Evolutionary conservation across 2,329 filamentous ascomycete genomes (phyloP).

Genomic region (Xylariaceae sp.): DNA sequence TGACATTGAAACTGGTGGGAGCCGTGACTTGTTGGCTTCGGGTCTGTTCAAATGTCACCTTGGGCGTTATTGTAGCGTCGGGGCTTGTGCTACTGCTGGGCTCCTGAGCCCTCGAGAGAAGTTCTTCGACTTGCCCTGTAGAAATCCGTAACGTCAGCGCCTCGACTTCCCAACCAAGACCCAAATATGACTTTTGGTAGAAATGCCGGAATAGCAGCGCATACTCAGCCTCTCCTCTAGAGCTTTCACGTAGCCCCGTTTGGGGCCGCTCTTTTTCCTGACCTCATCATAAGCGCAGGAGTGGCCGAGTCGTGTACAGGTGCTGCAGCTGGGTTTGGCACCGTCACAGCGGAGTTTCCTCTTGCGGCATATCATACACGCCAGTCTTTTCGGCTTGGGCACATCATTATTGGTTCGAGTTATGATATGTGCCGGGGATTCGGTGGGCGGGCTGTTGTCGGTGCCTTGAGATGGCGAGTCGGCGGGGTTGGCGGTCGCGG

Average conservation of each 20-base stretch:
- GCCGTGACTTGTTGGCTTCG: slow-evolving; percentile 34
- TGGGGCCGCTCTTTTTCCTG: slow-evolving; percentile 89
- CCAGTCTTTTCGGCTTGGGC: slow-evolving; percentile 84
- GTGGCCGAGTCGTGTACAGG: slow-evolving; percentile 81
- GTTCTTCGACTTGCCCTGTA: slow-evolving; percentile 84
- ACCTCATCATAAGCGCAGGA: slow-evolving; percentile 89
- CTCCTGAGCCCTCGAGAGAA: slow-evolving; percentile 73
- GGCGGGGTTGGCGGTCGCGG: slow-evolving; percentile 19
- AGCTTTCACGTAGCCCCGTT: slow-evolving; percentile 90
- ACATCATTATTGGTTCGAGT: slow-evolving; percentile 52
- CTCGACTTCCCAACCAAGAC: not conserved
- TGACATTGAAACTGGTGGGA: slow-evolving; percentile 40
- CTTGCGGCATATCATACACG: slow-evolving; percentile 90
- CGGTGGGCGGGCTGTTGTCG: slow-evolving; percentile 37
- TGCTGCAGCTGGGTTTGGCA: slow-evolving; percentile 77
- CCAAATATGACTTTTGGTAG: not conserved
- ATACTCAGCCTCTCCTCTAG: slow-evolving; percentile 87
- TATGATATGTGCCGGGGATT: slow-evolving; percentile 35
- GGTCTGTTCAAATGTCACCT: slow-evolving; percentile 33
- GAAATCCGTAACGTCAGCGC: slow-evolving; percentile 21
- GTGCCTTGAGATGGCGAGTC: slow-evolving; percentile 39
- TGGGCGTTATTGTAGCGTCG: slow-evolving; percentile 36
- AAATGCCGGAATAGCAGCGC: slow-evolving; percentile 35
- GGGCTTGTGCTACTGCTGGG: slow-evolving; percentile 36
- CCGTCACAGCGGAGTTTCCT: slow-evolving; percentile 91